These are phyloP conservation scores for Parachlorella kessleri DNA, from an alignment of 139 green algal genomes.

Conservation along the genomic window DNA sequence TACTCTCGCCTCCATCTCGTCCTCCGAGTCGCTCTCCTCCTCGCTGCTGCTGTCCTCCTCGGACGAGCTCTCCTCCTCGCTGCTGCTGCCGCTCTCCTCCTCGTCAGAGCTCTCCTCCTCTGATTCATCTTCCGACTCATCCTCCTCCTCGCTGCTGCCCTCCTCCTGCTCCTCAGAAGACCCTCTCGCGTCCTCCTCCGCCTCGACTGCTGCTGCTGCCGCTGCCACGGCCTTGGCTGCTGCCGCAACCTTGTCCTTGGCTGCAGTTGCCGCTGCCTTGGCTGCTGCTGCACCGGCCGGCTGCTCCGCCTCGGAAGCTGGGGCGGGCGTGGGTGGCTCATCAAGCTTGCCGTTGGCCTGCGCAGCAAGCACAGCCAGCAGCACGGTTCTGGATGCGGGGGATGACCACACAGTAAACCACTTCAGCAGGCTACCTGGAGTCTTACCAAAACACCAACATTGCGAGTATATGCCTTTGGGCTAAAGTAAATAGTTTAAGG, in stretches of 20 bases:
- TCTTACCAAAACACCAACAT: too few relatives aligned
- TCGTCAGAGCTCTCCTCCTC: slow-evolving; percentile 37
- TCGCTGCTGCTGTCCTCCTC: slow-evolving; percentile 36
- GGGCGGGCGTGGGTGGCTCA: too few relatives aligned
- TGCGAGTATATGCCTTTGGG: too few relatives aligned
- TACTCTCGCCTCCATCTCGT: slow-evolving; percentile 62
- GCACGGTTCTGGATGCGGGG: too few relatives aligned
- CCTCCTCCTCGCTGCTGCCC: slow-evolving; percentile 30
- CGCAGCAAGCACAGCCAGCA: too few relatives aligned
- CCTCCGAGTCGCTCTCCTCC: slow-evolving; percentile 68
- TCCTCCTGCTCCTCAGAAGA: slow-evolving; percentile 31
- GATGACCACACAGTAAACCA: too few relatives aligned
- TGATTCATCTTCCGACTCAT: slow-evolving; percentile 38
- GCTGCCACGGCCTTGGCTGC: slow-evolving; percentile 22
- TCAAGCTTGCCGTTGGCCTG: slow-evolving; percentile 28
- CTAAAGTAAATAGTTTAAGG: too few relatives aligned
- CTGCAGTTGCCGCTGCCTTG: slow-evolving; percentile 28
- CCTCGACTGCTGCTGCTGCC: slow-evolving; percentile 15
- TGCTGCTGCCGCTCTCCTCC: slow-evolving; percentile 33
- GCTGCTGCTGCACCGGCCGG: background rate
- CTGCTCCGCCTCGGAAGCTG: background rate
- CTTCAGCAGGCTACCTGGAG: too few relatives aligned
- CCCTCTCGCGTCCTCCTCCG: slow-evolving; percentile 30
- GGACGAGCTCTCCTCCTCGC: slow-evolving; percentile 49
- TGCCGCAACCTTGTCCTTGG: slow-evolving; percentile 19